phyloP scores from a whole-genome alignment of 2,329 filamentous ascomycete species.

The Chaetomium sp. region DNA sequence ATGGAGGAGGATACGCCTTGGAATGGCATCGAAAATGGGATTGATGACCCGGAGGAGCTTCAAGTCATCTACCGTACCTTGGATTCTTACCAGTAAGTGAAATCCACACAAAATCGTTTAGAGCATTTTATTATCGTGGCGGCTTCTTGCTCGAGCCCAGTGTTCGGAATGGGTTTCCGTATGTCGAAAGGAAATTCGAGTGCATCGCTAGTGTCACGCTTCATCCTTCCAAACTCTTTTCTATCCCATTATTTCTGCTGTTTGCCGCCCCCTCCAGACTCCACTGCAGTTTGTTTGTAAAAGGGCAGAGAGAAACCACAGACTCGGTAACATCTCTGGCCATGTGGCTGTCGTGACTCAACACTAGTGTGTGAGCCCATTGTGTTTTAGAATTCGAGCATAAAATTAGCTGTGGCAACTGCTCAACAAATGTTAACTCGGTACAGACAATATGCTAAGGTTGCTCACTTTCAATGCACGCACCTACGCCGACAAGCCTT shows the following conservation, averaged over 20 bases:
- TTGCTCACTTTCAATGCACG: constrained; percentile 83
- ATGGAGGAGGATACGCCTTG: constrained; percentile 41
- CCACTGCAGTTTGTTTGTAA: too few species aligned
- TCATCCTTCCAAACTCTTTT: too few species aligned
- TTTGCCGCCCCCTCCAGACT: too few species aligned
- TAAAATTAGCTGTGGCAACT: not conserved
- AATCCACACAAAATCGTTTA: not conserved
- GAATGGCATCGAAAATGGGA: constrained; percentile 57
- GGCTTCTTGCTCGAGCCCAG: too few species aligned
- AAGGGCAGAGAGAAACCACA: too few species aligned
- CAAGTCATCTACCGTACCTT: constrained; percentile 73
- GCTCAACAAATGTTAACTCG: constrained; percentile 5
- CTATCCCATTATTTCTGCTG: too few species aligned
- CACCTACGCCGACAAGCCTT: constrained; percentile 87
- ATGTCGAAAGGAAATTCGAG: too few species aligned
- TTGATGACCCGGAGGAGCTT: constrained; percentile 72
- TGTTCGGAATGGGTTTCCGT: too few species aligned
- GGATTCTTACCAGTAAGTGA: constrained; percentile 79
- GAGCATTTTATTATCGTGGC: too few species aligned
- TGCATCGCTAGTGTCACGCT: too few species aligned
- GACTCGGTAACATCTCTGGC: too few species aligned
- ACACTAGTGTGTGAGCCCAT: not conserved
- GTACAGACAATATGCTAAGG: constrained; percentile 71
- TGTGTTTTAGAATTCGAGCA: not conserved
- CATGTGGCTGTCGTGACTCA: not conserved